phyloP scores from a whole-genome alignment of 345 rosid species.

The Populus davidiana region DNA sequence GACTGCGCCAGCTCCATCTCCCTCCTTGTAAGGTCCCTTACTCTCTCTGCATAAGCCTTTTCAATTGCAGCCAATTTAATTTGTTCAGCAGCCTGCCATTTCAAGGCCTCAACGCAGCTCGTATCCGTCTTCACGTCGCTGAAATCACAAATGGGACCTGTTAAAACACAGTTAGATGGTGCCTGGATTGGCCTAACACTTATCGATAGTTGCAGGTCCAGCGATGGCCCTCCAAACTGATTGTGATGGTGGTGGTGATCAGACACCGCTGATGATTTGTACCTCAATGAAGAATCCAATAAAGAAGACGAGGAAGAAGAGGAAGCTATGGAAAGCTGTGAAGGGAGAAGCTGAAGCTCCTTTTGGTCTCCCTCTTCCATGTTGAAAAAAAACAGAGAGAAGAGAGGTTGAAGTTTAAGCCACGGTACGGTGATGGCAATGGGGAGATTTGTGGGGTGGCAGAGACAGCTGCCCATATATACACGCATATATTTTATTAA shows the following conservation, averaged over 20 bases:
- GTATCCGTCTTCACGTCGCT: slow-evolving; percentile 25
- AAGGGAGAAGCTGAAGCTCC: slow-evolving; percentile 82
- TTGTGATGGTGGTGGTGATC: slow-evolving; percentile 3
- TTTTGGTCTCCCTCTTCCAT: slow-evolving; percentile 63
- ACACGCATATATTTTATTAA: slow-evolving; percentile 5
- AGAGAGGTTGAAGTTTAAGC: not conserved
- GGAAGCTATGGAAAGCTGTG: slow-evolving; percentile 42
- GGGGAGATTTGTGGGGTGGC: slow-evolving; percentile 22
- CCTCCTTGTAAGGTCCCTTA: slow-evolving; percentile 80
- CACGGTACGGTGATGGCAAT: not conserved
- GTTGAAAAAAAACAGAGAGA: not conserved
- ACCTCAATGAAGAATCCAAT: slow-evolving; percentile 18
- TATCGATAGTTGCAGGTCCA: slow-evolving; percentile 86
- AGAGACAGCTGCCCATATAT: slow-evolving; percentile 27
- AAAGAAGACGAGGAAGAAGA: slow-evolving; percentile 24
- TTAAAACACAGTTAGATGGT: slow-evolving; percentile 18
- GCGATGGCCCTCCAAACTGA: slow-evolving; percentile 44
- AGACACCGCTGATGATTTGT: slow-evolving; percentile 26
- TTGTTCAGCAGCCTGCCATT: slow-evolving; percentile 95
- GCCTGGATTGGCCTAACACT: slow-evolving; percentile 57
- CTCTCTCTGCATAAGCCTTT: slow-evolving; percentile 90
- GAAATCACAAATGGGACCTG: slow-evolving; percentile 27
- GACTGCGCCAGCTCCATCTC: slow-evolving; percentile 96
- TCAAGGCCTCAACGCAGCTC: slow-evolving; percentile 56
- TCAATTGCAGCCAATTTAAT: slow-evolving; percentile 76